These are phyloP conservation scores for Malassezia japonica DNA, from an alignment of 1,284 basidiomycete genomes.

Conservation along the genomic window DNA sequence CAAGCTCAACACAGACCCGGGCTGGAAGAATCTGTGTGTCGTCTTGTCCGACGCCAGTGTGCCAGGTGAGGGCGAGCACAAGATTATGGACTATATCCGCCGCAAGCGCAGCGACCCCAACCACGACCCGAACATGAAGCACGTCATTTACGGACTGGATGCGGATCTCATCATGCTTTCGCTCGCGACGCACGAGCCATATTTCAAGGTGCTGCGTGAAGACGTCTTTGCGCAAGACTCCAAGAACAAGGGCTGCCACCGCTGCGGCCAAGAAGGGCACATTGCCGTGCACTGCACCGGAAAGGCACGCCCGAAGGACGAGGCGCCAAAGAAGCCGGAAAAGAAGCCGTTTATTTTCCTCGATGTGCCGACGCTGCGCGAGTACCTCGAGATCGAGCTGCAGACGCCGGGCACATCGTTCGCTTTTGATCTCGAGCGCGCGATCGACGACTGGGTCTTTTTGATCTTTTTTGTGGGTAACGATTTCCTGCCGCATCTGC, in stretches of 20 bases:
- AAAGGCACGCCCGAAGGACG: conserved; percentile 22
- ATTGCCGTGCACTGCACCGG: conserved; percentile 77
- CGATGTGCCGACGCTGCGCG: conserved; percentile 85
- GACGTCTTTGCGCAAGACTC: conserved; percentile 77
- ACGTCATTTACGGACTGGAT: conserved; percentile 97
- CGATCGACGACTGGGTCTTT: conserved; percentile 99
- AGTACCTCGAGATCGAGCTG: conserved; percentile 94
- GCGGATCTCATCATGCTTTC: conserved; percentile 99
- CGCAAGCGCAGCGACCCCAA: conserved; percentile 75
- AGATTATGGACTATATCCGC: conserved; percentile 98
- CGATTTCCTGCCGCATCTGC: conserved; percentile 96
- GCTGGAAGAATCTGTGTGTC: conserved; percentile 75
- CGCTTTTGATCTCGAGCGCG: conserved; percentile 88
- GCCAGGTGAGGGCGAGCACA: conserved; percentile 97
- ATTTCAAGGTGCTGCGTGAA: conserved; percentile 93
- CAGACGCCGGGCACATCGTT: conserved; percentile 68
- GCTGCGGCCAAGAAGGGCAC: conserved; percentile 88
- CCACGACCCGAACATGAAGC: conserved; percentile 86
- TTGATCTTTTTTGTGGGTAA: conserved; percentile 99
- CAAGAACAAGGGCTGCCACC: conserved; percentile 61
- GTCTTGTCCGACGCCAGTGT: conserved; percentile 95
- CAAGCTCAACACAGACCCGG: conserved; percentile 88
- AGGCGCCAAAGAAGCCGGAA: conserved; percentile 13
- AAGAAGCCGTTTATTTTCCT: conserved; percentile 99
- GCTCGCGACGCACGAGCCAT: conserved; percentile 91